Evolutionary conservation across 331 rosid genomes (phyloP).

Genomic region (Prunus yedoensis): DNA sequence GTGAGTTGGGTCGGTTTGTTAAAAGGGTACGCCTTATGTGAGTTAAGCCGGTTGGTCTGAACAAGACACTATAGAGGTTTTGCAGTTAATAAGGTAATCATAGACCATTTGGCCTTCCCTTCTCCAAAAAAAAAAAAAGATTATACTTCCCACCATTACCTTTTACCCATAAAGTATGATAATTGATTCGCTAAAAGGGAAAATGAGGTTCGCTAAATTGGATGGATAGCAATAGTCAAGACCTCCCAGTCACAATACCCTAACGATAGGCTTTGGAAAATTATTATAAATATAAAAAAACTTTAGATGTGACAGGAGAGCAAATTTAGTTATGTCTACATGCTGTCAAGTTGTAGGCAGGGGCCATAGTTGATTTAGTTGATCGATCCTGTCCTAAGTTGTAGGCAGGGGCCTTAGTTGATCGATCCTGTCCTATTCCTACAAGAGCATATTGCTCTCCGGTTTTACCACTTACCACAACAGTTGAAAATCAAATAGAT

Average conservation of each 20-base stretch:
- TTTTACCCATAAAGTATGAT: not conserved
- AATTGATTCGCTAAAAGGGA: not conserved
- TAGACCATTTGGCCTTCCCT: no score
- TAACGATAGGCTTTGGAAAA: not conserved
- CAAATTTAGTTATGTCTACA: not conserved
- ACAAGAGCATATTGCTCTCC: not conserved
- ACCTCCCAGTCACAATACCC: not conserved
- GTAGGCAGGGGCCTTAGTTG: not conserved
- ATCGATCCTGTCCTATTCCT: not conserved
- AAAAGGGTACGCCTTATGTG: no score
- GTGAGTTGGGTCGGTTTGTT: no score
- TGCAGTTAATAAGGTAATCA: no score
- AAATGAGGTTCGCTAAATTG: not conserved
- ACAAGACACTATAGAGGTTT: no score
- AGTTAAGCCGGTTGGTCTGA: rapidly evolving
- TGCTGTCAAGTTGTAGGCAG: not conserved
- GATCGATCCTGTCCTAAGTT: no score
- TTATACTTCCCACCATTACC: not conserved
- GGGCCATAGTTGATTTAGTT: no score
- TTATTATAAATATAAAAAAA: not conserved
- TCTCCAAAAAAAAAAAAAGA: no score
- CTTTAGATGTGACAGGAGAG: not conserved
- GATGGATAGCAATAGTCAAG: not conserved
- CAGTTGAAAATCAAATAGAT: not conserved
- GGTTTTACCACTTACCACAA: not conserved